Evolutionary conservation across 1,139 yeast genomes (phyloP).

Genomic region (Lodderomyces elongisporus): DNA sequence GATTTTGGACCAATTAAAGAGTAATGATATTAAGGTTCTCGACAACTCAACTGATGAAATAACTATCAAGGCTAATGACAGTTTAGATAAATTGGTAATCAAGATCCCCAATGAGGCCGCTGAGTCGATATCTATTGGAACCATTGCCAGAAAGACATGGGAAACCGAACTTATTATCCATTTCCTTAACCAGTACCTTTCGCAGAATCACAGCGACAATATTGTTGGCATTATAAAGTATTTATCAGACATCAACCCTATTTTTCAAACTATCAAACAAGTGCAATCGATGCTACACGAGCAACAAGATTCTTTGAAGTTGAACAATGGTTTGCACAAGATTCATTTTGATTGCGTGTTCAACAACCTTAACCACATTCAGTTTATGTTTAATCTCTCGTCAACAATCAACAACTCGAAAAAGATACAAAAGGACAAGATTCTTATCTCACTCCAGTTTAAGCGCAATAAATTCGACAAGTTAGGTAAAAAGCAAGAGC

Average conservation of each 20-base stretch:
- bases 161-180: conserved; percentile 10
- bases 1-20: conserved; percentile 30
- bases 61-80: conserved; percentile 24
- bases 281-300: conserved; percentile 2
- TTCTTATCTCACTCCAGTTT: conserved; percentile 28
- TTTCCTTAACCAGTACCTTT: conserved; percentile 13
- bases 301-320: conserved; percentile 12
- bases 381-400: conserved; percentile 31
- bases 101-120: conserved; percentile 20
- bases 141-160: conserved; percentile 1
- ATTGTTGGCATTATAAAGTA: conserved; percentile 31
- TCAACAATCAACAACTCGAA: conserved; percentile 25
- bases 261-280: conserved; percentile 20
- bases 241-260: conserved; percentile 28
- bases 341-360: conserved; percentile 32
- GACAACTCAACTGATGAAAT: conserved; percentile 27
- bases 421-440: conserved; percentile 34
- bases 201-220: conserved; percentile 10
- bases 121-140: conserved; percentile 14
- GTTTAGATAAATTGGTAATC: conserved; percentile 20
- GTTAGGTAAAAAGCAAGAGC: conserved; percentile 7
- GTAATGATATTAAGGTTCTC: conserved; percentile 24
- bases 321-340: conserved; percentile 30
- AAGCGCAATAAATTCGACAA: conserved; percentile 30
- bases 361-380: conserved; percentile 29